Conservation (phyloP, 148 eudicot species). For the Chenopodium berlandieri region DNA sequence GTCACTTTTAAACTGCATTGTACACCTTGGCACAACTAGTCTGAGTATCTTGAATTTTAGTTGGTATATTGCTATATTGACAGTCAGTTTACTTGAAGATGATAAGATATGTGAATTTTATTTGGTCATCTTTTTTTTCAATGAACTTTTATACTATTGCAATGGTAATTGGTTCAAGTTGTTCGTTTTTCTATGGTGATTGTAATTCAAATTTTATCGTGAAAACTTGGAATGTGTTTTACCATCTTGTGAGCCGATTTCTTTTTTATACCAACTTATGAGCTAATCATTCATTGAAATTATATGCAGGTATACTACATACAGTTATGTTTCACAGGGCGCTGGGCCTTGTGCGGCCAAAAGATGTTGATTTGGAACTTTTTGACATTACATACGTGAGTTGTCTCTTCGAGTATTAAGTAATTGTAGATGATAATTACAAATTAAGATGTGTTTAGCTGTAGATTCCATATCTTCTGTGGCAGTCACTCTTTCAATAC, state of each 20-base stretch:
- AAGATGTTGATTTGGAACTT: slow-evolving; percentile 88
- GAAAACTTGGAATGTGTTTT: neutral
- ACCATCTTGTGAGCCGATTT: neutral
- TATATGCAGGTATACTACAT: slow-evolving; percentile 83
- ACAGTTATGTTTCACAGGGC: slow-evolving; percentile 94
- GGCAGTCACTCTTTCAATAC: neutral
- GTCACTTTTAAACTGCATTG: neutral
- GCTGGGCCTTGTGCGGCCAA: slow-evolving; percentile 62
- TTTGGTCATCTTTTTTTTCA: neutral
- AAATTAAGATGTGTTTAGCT: neutral
- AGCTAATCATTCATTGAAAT: slow-evolving; percentile 18
- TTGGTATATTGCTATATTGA: neutral
- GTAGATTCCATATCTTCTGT: neutral
- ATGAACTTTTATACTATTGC: neutral
- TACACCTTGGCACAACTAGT: no score
- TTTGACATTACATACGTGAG: slow-evolving; percentile 94
- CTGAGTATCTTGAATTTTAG: no score
- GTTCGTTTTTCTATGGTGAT: neutral
- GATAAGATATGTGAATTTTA: no score
- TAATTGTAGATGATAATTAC: neutral
- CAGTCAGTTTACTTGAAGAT: neutral
- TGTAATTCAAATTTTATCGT: neutral
- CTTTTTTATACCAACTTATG: neutral
- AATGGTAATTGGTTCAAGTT: slow-evolving; percentile 1
- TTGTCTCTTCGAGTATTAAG: neutral